These are phyloP conservation scores for Eutrema yunnanense DNA, from an alignment of 345 rosid genomes.

Conservation along the genomic window DNA sequence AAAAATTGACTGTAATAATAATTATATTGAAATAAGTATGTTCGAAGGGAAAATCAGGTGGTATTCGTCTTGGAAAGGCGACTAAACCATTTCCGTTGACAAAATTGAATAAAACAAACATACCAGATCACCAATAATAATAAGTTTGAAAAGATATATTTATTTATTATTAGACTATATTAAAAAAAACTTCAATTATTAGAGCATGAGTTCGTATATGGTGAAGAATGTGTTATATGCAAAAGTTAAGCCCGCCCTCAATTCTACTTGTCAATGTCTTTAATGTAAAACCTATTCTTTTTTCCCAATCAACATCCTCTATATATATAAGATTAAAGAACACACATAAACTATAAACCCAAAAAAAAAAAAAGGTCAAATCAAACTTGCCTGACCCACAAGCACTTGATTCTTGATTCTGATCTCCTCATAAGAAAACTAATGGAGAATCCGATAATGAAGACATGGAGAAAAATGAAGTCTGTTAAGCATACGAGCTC, in stretches of 20 bases:
- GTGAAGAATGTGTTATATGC: constrained; percentile 12
- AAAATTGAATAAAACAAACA: constrained; percentile 24
- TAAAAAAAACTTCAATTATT: constrained; percentile 2
- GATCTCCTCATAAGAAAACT: constrained; percentile 13
- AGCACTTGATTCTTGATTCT: neutral
- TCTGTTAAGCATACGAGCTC: constrained; percentile 29
- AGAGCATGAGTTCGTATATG: constrained; percentile 5
- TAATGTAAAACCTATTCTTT: constrained; percentile 2
- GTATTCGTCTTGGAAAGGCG: neutral
- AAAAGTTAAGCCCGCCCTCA: constrained; percentile 16
- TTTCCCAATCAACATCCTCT: neutral
- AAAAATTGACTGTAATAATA: no score
- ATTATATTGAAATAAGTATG: neutral
- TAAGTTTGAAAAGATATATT: constrained; percentile 7
- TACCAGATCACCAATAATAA: constrained; percentile 13
- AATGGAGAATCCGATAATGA: constrained; percentile 41
- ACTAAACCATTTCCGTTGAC: constrained; percentile 21
- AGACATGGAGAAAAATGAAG: constrained; percentile 60
- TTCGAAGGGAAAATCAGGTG: neutral
- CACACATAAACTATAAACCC: neutral
- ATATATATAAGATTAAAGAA: constrained; percentile 14
- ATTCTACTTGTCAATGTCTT: constrained; percentile 3
- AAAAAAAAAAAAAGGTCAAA: neutral
- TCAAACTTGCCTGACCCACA: neutral
- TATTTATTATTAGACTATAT: neutral